Percentiles rank a stretch among this genome's conserved stretches.
These are phyloP conservation scores for Fusarium liriodendri DNA, from an alignment of 2,329 filamentous ascomycete genomes.

Conservation along the genomic window DNA sequence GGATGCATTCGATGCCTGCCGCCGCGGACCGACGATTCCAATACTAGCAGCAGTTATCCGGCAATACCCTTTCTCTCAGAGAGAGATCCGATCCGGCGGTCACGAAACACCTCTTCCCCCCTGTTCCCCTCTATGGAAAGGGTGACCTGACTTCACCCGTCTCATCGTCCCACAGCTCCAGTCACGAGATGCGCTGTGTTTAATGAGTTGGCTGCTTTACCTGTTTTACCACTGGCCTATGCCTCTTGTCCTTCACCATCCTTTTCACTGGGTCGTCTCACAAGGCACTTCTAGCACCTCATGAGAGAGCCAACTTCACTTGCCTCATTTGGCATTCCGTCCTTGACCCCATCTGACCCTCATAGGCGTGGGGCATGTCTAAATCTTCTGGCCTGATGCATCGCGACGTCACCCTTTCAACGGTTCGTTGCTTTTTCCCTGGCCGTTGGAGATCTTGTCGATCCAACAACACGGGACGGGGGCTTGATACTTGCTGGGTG, in stretches of 20 bases:
- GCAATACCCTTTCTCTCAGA: not conserved
- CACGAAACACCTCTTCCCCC: not conserved
- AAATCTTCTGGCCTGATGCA: conserved; percentile 5
- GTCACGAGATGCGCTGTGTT: conserved; percentile 28
- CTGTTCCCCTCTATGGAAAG: conserved; percentile 1
- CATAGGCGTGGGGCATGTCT: not conserved
- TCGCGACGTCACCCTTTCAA: conserved; percentile 22
- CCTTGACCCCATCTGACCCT: not conserved
- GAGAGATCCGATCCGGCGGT: conserved; percentile 1
- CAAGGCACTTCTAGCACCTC: not conserved
- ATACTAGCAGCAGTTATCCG: conserved; percentile 6
- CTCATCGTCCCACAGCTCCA: conserved; percentile 29
- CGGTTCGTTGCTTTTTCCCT: conserved; percentile 20
- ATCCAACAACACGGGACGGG: conserved; percentile 17
- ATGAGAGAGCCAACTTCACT: not conserved
- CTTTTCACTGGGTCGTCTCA: conserved; percentile 1
- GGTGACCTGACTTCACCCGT: conserved; percentile 33
- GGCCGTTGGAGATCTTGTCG: conserved; percentile 30
- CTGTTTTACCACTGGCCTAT: conserved; percentile 7
- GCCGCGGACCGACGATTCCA: conserved; percentile 14
- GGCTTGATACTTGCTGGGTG: conserved; percentile 14
- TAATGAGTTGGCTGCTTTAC: conserved; percentile 12
- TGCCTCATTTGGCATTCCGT: conserved; percentile 5
- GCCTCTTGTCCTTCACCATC: conserved; percentile 19
- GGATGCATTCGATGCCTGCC: conserved; percentile 14